These are phyloP conservation scores for Podaxis sp. DNA, from an alignment of 768 basidiomycete species.

Conservation along the genomic window DNA sequence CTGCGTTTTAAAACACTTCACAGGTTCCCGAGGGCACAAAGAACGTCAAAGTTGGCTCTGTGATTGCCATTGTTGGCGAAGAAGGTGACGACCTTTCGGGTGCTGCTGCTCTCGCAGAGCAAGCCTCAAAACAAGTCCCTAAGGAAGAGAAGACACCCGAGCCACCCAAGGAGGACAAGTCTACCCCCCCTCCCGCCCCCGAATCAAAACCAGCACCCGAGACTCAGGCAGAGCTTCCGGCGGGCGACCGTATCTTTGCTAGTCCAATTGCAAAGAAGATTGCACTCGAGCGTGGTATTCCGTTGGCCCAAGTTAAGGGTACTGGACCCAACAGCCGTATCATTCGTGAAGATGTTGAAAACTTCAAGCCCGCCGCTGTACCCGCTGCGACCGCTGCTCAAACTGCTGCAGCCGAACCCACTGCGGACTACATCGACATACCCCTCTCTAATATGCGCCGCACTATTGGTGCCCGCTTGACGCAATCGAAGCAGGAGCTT, in stretches of 20 bases:
- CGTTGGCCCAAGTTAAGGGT: conserved; percentile 85
- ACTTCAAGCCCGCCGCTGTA: conserved; percentile 59
- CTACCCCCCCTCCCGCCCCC: conserved; percentile 23
- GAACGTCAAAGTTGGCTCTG: conserved; percentile 77
- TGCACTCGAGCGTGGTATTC: conserved; percentile 90
- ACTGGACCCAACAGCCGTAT: conserved; percentile 93
- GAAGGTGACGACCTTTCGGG: conserved; percentile 93
- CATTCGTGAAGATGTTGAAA: conserved; percentile 91
- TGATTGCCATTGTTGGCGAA: conserved; percentile 91
- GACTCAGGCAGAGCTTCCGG: conserved; percentile 50
- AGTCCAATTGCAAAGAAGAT: conserved; percentile 96
- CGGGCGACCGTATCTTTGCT: conserved; percentile 87
- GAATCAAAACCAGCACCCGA: conserved; percentile 30
- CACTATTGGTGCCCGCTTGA: conserved; percentile 84
- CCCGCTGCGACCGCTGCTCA: conserved; percentile 42
- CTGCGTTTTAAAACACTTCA: conserved; percentile 5
- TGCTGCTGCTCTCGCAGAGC: conserved; percentile 66
- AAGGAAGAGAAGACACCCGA: conserved; percentile 31
- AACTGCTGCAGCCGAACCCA: conserved; percentile 43
- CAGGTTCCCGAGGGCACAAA: conserved; percentile 85
- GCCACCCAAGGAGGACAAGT: conserved; percentile 33
- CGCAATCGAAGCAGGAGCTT: conserved; percentile 90
- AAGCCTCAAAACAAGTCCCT: conserved; percentile 43
- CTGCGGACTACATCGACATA: conserved; percentile 77
- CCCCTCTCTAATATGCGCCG: conserved; percentile 95